These are phyloP conservation scores for Linnemannia elongata DNA, from an alignment of 192 early-diverging fungal genomes.

Conservation along the genomic window DNA sequence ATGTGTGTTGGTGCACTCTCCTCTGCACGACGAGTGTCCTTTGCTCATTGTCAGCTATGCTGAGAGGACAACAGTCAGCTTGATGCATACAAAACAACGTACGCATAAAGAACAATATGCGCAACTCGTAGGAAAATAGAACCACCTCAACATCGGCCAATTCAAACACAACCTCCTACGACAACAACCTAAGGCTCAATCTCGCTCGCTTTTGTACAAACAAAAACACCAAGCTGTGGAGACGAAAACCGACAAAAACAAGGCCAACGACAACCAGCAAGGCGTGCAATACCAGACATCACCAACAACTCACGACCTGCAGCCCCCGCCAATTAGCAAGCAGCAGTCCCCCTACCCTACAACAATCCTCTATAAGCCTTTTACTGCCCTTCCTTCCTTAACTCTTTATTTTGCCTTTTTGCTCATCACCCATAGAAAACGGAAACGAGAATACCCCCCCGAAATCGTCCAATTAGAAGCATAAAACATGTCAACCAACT, in stretches of 20 bases:
- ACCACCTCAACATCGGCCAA: too few species aligned
- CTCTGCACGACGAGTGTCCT: not conserved
- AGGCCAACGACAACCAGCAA: too few species aligned
- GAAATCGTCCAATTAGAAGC: conserved; percentile 45
- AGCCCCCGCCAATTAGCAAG: not conserved
- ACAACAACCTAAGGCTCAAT: too few species aligned
- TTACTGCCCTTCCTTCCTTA: not conserved
- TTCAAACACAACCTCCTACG: too few species aligned
- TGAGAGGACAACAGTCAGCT: not conserved
- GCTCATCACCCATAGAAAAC: conserved; percentile 37
- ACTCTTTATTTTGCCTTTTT: conserved; percentile 37
- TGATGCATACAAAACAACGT: too few species aligned
- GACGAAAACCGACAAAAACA: too few species aligned
- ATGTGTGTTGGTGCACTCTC: not conserved
- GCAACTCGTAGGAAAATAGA: too few species aligned
- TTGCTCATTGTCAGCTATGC: not conserved
- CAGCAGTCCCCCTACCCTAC: not conserved
- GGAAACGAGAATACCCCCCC: conserved; percentile 53
- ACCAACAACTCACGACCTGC: too few species aligned
- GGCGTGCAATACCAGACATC: too few species aligned
- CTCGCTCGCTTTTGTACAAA: too few species aligned
- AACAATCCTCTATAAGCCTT: not conserved
- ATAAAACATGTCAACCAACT: conserved; percentile 56
- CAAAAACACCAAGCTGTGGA: too few species aligned
- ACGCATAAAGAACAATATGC: too few species aligned